These are phyloP conservation scores for Globisporangium cystogenes DNA, from an alignment of 352 stramenopile genomes.

Conservation along the genomic window DNA sequence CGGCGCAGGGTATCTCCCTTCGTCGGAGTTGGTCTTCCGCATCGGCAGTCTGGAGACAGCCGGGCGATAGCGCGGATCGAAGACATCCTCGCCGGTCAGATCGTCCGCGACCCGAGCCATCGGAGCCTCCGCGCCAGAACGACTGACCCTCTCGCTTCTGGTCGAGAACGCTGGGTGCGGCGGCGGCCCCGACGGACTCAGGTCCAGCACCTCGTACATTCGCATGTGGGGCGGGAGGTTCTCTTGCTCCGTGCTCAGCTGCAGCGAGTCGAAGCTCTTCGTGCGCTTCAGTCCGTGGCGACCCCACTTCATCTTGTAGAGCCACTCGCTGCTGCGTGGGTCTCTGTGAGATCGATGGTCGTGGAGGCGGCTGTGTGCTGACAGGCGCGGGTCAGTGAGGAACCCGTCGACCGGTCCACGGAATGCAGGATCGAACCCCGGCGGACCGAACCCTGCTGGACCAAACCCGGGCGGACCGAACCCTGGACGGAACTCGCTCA, in stretches of 20 bases:
- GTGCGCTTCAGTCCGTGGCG: slow-evolving; percentile 20
- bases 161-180: slow-evolving; percentile 14
- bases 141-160: slow-evolving; percentile 11
- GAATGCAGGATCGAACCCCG: neutral
- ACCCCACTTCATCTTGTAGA: neutral
- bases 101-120: slow-evolving; percentile 1
- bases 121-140: slow-evolving; percentile 4
- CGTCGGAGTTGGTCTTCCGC: slow-evolving; percentile 13
- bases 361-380: neutral
- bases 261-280: slow-evolving; percentile 50
- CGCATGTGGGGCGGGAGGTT: slow-evolving; percentile 35
- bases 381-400: neutral
- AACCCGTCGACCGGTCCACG: neutral
- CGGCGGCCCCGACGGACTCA: slow-evolving; percentile 40
- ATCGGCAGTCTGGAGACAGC: slow-evolving; percentile 1
- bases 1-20: slow-evolving; percentile 7
- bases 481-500: slow-evolving; percentile 7
- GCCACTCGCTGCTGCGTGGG: neutral
- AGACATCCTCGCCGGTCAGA: neutral
- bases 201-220: slow-evolving; percentile 39
- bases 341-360: neutral
- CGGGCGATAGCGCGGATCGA: slow-evolving; percentile 1
- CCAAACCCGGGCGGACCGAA: neutral
- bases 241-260: slow-evolving; percentile 15
- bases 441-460: neutral